Evolutionary conservation across 306 rosid genomes (phyloP).

Genomic region (Cercis canadensis): DNA sequence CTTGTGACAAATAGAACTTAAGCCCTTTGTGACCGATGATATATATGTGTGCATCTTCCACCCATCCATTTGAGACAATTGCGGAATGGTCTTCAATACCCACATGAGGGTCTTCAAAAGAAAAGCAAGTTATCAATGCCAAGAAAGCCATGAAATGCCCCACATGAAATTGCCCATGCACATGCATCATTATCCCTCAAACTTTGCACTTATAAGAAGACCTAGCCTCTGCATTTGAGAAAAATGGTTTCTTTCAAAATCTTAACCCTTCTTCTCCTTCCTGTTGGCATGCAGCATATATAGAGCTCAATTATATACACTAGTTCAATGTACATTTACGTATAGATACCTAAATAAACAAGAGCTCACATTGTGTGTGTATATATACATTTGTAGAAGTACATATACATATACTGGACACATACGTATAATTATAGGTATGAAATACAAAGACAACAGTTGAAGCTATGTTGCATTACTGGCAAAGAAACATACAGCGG

Average conservation of each 20-base stretch:
- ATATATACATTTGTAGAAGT: too few species aligned
- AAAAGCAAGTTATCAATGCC: constrained; percentile 49
- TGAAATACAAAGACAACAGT: background rate
- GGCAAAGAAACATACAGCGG: background rate
- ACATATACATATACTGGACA: background rate
- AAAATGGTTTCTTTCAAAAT: constrained; percentile 40
- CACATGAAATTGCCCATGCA: constrained; percentile 49
- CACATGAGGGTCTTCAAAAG: constrained; percentile 40
- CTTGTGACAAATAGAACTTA: background rate
- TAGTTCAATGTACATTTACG: background rate
- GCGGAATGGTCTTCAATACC: constrained; percentile 23
- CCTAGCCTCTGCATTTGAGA: constrained; percentile 41
- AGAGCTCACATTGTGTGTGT: background rate
- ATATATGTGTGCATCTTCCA: background rate
- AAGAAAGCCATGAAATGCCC: constrained; percentile 46
- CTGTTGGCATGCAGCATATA: background rate
- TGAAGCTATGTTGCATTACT: background rate
- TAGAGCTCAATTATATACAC: background rate
- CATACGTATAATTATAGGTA: background rate
- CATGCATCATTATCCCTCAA: constrained; percentile 42
- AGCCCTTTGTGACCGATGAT: background rate
- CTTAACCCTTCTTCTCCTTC: constrained; percentile 33
- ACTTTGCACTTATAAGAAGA: constrained; percentile 37
- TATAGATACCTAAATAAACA: background rate
- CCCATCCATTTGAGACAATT: constrained; percentile 13